Evolutionary conservation across 495 filamentous ascomycete genomes (phyloP).

Genomic region (Lasiosphaeria miniovina): DNA sequence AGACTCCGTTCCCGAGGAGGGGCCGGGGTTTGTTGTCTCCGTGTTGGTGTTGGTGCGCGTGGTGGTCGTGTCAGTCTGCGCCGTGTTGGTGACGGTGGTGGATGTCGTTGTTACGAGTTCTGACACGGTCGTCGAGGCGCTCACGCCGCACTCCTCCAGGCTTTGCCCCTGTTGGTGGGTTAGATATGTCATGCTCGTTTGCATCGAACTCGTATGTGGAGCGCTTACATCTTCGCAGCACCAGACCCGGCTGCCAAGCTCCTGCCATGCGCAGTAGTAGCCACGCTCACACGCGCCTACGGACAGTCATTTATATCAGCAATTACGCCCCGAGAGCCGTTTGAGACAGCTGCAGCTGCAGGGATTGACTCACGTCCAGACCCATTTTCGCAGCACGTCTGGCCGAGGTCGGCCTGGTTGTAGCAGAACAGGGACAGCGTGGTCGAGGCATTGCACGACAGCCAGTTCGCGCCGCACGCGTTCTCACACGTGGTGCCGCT

Average conservation of each 20-base stretch:
- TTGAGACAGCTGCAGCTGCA: neutral
- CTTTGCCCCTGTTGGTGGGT: slow-evolving; percentile 22
- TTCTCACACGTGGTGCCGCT: slow-evolving; percentile 28
- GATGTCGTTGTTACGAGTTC: neutral
- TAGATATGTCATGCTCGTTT: too few relatives aligned
- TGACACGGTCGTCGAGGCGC: neutral
- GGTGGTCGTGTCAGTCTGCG: neutral
- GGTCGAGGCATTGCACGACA: slow-evolving; percentile 27
- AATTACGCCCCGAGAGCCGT: neutral
- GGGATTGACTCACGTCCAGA: slow-evolving; percentile 22
- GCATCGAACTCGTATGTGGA: neutral
- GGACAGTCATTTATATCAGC: neutral
- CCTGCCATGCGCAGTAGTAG: slow-evolving; percentile 30
- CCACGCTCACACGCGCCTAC: slow-evolving; percentile 28
- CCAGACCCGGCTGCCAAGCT: slow-evolving; percentile 26
- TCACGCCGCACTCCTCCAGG: slow-evolving; percentile 26
- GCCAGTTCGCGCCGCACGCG: slow-evolving; percentile 28
- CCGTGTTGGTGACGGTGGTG: neutral
- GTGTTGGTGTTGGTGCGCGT: slow-evolving; percentile 1
- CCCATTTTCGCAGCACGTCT: slow-evolving; percentile 31
- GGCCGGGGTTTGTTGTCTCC: neutral
- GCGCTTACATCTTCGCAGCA: slow-evolving; percentile 29
- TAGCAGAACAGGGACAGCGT: slow-evolving; percentile 33
- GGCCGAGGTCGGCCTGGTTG: slow-evolving; percentile 27
- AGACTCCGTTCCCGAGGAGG: neutral